phyloP scores from a whole-genome alignment of 1,284 basidiomycete genomes.

The Naganishia liquefaciens region DNA sequence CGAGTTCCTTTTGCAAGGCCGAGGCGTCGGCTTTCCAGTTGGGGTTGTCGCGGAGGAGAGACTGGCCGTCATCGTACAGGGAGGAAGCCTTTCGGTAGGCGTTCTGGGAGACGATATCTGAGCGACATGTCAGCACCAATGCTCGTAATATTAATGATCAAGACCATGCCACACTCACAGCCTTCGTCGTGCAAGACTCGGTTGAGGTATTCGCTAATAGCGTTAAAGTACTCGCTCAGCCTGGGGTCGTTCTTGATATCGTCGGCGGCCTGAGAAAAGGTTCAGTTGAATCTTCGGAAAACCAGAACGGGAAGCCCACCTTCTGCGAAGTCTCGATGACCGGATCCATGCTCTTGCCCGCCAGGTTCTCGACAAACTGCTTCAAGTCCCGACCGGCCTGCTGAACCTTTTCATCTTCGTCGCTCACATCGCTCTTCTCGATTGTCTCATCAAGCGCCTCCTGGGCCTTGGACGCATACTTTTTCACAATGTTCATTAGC shows the following conservation, averaged over 20 bases:
- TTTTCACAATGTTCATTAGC: slow-evolving; percentile 54
- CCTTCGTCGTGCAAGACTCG: slow-evolving; percentile 51
- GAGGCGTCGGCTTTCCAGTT: slow-evolving; percentile 49
- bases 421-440: slow-evolving; percentile 50
- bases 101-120: slow-evolving; percentile 49
- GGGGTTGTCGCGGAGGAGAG: slow-evolving; percentile 48
- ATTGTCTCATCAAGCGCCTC: slow-evolving; percentile 52
- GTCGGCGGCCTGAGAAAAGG: slow-evolving; percentile 42
- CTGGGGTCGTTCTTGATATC: slow-evolving; percentile 52
- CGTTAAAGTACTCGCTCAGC: slow-evolving; percentile 49
- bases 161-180: slow-evolving; percentile 25
- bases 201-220: slow-evolving; percentile 48
- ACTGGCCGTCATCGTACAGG: slow-evolving; percentile 53
- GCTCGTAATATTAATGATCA: not conserved
- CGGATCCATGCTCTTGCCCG: slow-evolving; percentile 51
- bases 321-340: slow-evolving; percentile 51
- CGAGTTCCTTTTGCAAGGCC: slow-evolving; percentile 49
- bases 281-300: not conserved
- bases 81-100: slow-evolving; percentile 50
- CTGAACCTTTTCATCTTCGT: slow-evolving; percentile 51
- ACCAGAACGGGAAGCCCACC: slow-evolving; percentile 34
- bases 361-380: slow-evolving; percentile 53
- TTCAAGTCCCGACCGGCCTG: slow-evolving; percentile 53
- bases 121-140: not conserved
- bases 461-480: slow-evolving; percentile 54